Percentiles rank a stretch among this genome's conserved stretches.
Evolutionary conservation across 148 eudicot genomes (phyloP).

Genomic region (Arbutus unedo): DNA sequence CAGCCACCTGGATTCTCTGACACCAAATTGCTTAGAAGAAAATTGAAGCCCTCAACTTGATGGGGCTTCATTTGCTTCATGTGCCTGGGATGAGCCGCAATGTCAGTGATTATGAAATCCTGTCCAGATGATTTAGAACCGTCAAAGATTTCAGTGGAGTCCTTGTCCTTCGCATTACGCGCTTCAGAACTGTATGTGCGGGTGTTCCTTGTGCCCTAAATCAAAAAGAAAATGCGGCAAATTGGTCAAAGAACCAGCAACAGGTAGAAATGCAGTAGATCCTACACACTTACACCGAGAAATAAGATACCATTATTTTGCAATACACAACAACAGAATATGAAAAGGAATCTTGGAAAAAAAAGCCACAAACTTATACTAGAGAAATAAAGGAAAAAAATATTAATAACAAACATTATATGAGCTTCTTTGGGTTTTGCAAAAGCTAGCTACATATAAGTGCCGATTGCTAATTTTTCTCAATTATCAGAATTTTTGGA

Average conservation of each 20-base stretch:
- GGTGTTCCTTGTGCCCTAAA: slow-evolving; percentile 50
- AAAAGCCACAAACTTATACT: background rate
- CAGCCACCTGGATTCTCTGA: slow-evolving; percentile 87
- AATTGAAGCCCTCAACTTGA: slow-evolving; percentile 87
- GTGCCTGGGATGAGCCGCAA: slow-evolving; percentile 84
- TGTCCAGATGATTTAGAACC: slow-evolving; percentile 43
- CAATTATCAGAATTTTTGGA: background rate
- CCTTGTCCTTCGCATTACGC: slow-evolving; percentile 40
- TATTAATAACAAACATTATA: background rate
- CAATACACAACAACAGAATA: background rate
- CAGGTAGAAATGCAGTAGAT: background rate
- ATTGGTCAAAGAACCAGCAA: background rate
- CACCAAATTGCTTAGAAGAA: slow-evolving; percentile 67
- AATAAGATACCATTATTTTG: background rate
- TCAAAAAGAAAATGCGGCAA: slow-evolving; percentile 11
- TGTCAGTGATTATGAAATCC: slow-evolving; percentile 45
- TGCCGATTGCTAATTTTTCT: background rate
- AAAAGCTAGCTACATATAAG: background rate
- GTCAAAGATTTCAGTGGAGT: slow-evolving; percentile 27
- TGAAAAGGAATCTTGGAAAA: background rate
- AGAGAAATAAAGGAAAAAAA: background rate
- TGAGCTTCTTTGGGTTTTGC: background rate
- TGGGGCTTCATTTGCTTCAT: slow-evolving; percentile 88
- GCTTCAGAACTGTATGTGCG: slow-evolving; percentile 58
- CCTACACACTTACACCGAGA: background rate